Evolutionary conservation across 2,329 filamentous ascomycete species (phyloP), one percentile per base, ranked within the genome.

Genomic region (Epicoccum sorghinum): DNA sequence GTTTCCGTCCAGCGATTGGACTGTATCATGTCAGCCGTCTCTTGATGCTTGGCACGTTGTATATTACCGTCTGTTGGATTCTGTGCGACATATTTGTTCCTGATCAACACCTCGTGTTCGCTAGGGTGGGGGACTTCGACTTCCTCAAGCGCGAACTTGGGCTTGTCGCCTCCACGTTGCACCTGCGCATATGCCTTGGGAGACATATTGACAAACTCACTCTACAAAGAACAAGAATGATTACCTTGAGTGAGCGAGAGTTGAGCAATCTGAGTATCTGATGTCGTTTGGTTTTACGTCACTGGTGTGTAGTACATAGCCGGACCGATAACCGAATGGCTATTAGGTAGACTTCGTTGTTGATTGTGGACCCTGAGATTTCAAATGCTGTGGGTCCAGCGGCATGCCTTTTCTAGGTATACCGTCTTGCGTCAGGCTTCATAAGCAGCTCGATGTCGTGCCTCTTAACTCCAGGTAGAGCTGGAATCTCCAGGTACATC

Each of bases 1-100:
- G 33, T 77, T 59, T 9, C 22, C 22, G 24, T 64, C 62, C n/a
- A 64, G 54, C 2, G 61, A 55, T 43, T 66, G 61, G 3, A 66
- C 60, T 63, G 24, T 4, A 12, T 23, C 5, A 5, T n/a, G 18
- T 53, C 18, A 52, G 33, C 23, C 14, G 27, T 33, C 37, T 30
- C 12, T 7, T 7, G 32, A n/a, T 7, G 13, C 32, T n/a, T 33
- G 10, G 32, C 9, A 33, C 10, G 32, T 33, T 7, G 14, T 24
- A 18, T 10, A 47, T 27, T 53, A 63, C 60, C 56, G 35, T 66
- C 64, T 6, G 64, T 67, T 1, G 62, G 64, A 37, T 67, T 67
- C 37, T 64, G 61, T 3, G 64, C 64, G 2, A 59, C 52, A 13
- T 55, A 47, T 3, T 51, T 49, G 8, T 60, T 47, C n/a, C 49